Evolutionary conservation across 495 filamentous ascomycete species (phyloP), one percentile per base, ranked within the genome.

Genomic region (Penicillium coffeae): DNA sequence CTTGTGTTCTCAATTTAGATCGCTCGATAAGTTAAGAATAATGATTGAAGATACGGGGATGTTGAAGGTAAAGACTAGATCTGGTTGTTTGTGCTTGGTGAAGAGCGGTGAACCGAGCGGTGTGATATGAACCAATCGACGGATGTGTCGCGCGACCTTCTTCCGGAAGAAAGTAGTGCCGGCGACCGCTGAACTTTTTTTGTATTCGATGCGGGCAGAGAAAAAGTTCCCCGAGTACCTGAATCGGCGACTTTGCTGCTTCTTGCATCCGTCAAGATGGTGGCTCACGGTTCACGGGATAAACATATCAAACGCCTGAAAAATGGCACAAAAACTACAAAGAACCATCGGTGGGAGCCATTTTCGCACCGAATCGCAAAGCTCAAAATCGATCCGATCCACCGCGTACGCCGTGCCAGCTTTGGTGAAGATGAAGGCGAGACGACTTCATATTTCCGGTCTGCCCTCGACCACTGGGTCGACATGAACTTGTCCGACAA

Each of bases 331-430:
- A 72, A 75, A 52, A 86, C 90, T 22, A 83, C 83, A 52, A 90
- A 87, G 55, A 83, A 85, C 22, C 88, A 95, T 64, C 78, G 86
- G 65, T 97, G 89, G 78, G 87, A 99, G 72, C 82, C 84, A 40
- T 99, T 99, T 69, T 90, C 88, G 30, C 75, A 84, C 65, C 95
- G 96, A 63, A 89, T 99, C 62, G 82, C 90, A 54, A 96, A 93
- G 66, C 76, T 97, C 64, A 91, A 82, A 61, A 86, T 99, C 72
- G 91, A 97, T 59, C 92, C 93, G 16, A 81, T 96, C 54, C 87
- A 91, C 55, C 82, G 82, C 69, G 85, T 89, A 53, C 89, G 90
- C 64, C 83, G 83, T 46, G 78, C 87, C 60, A 89, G 89, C 59
- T 83, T 89, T 65, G 86, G 67, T 36, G 71, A 90, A 59, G 67